Evolutionary conservation across 148 eudicot species (phyloP).

Genomic region (Cornus florida): DNA sequence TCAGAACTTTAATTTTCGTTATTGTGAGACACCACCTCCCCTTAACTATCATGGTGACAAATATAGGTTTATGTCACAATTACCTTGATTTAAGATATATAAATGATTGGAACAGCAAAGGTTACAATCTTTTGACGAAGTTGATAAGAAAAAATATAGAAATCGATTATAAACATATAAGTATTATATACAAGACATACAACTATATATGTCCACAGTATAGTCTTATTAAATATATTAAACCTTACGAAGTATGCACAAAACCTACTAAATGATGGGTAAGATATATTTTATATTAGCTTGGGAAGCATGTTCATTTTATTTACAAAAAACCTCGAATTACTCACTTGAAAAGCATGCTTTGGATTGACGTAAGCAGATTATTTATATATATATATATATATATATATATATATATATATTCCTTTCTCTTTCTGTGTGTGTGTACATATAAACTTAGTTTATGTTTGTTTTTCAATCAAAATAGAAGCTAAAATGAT

Average conservation of each 20-base stretch:
- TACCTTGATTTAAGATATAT: background rate
- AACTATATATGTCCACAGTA: no score
- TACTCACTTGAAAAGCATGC: conserved; percentile 13
- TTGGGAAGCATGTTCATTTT: conserved; percentile 6
- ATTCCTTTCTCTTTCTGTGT: no score
- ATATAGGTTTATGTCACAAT: no score
- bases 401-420: no score
- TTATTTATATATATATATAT: background rate
- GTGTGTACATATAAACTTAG: no score
- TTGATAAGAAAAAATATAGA: background rate
- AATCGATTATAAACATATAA: background rate
- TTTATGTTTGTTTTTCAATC: no score
- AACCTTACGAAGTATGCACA: background rate
- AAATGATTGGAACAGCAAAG: background rate
- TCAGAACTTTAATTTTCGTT: no score
- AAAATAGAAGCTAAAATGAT: no score
- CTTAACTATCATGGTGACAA: no score
- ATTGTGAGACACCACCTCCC: no score
- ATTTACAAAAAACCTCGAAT: conserved; percentile 6
- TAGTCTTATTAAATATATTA: background rate
- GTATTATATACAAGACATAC: background rate
- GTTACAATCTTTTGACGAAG: background rate
- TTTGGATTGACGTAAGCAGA: background rate
- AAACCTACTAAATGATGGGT: background rate
- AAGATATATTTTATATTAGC: background rate